These are phyloP conservation scores for Exophiala sp. DNA, from an alignment of 2,329 filamentous ascomycete species.

Conservation along the genomic window DNA sequence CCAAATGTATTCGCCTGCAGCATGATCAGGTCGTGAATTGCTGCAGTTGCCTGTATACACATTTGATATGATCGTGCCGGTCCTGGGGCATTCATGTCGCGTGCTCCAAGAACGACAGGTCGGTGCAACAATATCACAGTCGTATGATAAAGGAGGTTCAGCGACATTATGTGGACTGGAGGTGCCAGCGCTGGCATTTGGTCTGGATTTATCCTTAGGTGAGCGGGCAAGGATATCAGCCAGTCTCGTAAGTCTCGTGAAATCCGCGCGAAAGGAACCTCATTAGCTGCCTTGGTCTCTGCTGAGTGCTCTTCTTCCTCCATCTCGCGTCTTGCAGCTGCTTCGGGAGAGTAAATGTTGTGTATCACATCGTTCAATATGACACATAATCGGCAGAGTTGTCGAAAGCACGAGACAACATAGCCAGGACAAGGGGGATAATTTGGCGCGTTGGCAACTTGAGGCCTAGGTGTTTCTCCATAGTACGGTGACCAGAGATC, in stretches of 20 bases:
- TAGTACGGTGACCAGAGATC: slow-evolving; percentile 33
- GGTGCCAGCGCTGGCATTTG: slow-evolving; percentile 33
- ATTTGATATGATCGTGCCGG: slow-evolving; percentile 24
- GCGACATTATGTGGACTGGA: slow-evolving; percentile 46
- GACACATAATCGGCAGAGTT: slow-evolving; percentile 41
- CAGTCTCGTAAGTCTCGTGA: slow-evolving; percentile 44
- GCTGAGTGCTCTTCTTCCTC: slow-evolving; percentile 19
- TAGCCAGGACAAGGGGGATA: slow-evolving; percentile 30
- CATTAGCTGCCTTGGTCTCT: slow-evolving; percentile 17
- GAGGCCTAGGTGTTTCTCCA: slow-evolving; percentile 24
- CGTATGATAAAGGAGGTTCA: slow-evolving; percentile 50
- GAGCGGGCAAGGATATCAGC: slow-evolving; percentile 40
- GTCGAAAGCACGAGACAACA: slow-evolving; percentile 31
- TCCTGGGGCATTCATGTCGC: slow-evolving; percentile 16
- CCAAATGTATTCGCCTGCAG: slow-evolving; percentile 30
- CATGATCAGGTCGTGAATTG: slow-evolving; percentile 29
- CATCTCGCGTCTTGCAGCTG: slow-evolving; percentile 36
- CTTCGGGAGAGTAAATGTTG: slow-evolving; percentile 44
- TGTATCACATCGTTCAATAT: slow-evolving; percentile 48
- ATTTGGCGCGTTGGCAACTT: slow-evolving; percentile 16
- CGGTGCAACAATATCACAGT: slow-evolving; percentile 54
- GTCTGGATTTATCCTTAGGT: slow-evolving; percentile 40
- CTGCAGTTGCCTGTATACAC: slow-evolving; percentile 26
- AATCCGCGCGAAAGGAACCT: slow-evolving; percentile 33
- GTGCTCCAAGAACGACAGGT: slow-evolving; percentile 43